Conservation (phyloP, 164 flowering plant species). For the Buxus sempervirens region DNA sequence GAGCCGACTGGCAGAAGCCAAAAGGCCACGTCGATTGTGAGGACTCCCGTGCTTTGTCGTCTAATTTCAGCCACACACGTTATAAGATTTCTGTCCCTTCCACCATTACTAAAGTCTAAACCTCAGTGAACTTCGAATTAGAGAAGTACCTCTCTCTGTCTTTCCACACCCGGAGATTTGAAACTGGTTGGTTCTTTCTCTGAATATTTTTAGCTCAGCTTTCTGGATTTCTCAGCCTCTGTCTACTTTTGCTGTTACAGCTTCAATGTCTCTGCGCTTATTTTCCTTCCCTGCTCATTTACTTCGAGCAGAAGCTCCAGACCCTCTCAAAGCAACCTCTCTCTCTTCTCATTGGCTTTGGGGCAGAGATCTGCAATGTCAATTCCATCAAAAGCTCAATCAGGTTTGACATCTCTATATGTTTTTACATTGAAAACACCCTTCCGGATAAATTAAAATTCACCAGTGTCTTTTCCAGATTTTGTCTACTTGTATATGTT, state of each 20-base stretch:
- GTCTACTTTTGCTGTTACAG: not conserved
- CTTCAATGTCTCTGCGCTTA: constrained; percentile 54
- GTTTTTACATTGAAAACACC: not conserved
- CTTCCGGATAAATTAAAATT: not conserved
- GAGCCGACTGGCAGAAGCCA: not conserved
- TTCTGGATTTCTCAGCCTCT: not conserved
- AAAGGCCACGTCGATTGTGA: not conserved
- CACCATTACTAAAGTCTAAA: not conserved
- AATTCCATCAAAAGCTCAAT: constrained; percentile 25
- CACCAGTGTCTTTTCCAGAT: not conserved
- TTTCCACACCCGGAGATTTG: not conserved
- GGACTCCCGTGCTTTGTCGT: not conserved
- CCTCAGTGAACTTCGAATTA: not conserved
- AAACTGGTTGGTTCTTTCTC: not conserved
- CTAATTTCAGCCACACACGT: constrained; percentile 9
- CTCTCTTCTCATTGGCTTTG: constrained; percentile 25
- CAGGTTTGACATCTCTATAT: constrained; percentile 37
- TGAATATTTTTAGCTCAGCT: not conserved
- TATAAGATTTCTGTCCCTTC: not conserved
- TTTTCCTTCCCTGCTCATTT: constrained; percentile 41
- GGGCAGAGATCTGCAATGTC: constrained; percentile 43
- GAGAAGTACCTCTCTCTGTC: constrained; percentile 1
- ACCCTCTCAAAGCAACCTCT: constrained; percentile 18
- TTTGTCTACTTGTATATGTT: not conserved
- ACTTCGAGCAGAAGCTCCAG: constrained; percentile 26